These are phyloP conservation scores for Cordia subcordata DNA, from an alignment of 257 asterid species.

Conservation along the genomic window DNA sequence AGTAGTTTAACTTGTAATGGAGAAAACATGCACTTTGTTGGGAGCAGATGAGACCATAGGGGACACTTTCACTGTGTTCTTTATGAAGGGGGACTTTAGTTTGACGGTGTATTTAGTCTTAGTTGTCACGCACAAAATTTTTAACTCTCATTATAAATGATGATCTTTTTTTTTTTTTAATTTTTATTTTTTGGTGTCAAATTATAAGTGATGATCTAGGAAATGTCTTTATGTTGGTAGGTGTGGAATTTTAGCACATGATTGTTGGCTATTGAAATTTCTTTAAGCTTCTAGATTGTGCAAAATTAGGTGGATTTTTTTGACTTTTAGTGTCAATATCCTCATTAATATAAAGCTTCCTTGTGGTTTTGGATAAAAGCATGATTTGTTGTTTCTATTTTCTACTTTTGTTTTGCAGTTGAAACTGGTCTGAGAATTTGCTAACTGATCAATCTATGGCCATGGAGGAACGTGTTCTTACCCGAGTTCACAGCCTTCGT, in stretches of 20 bases:
- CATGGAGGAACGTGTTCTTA: constrained; percentile 81
- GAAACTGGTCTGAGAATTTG: constrained; percentile 17
- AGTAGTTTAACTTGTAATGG: too few species aligned
- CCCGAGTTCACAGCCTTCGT: constrained; percentile 89
- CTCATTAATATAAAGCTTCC: constrained; percentile 7
- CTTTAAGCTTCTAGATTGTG: constrained; percentile 25
- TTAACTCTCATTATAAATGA: not conserved
- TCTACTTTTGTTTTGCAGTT: constrained; percentile 24
- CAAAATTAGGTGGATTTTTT: constrained; percentile 13
- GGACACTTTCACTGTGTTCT: too few species aligned
- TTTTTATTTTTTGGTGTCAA: not conserved
- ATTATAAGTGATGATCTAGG: not conserved
- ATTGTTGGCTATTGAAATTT: constrained; percentile 30
- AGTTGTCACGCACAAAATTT: too few species aligned
- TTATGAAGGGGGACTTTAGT: too few species aligned
- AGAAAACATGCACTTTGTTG: too few species aligned
- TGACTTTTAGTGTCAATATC: constrained; percentile 24
- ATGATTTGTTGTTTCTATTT: constrained; percentile 6
- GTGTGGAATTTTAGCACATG: constrained; percentile 9
- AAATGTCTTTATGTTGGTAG: constrained; percentile 19
- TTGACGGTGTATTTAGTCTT: too few species aligned
- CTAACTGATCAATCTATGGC: constrained; percentile 19
- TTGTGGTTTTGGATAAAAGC: constrained; percentile 14
- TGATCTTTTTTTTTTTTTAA: not conserved
- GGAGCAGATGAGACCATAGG: too few species aligned